Percentiles rank a stretch among this genome's conserved stretches.
These are phyloP conservation scores for Magnaporthales sp. DNA, from an alignment of 2,329 filamentous ascomycete genomes.

Conservation along the genomic window DNA sequence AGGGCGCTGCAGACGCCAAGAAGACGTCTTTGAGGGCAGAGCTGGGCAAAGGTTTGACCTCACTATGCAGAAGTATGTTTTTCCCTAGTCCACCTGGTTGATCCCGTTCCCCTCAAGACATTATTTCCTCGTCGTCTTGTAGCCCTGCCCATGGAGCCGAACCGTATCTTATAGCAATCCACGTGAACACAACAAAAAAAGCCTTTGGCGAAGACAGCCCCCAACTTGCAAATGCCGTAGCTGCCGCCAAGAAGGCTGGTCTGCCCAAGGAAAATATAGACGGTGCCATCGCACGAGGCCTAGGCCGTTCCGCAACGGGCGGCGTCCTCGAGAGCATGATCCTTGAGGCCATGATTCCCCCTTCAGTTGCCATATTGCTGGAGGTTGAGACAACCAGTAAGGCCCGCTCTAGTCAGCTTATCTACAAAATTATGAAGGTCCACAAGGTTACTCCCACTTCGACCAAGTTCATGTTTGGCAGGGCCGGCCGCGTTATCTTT, in stretches of 20 bases:
- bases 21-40: slow-evolving; percentile 64
- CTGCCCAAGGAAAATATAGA: slow-evolving; percentile 77
- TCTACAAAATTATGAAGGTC: slow-evolving; percentile 64
- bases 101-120: background rate
- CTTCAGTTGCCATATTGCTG: slow-evolving; percentile 69
- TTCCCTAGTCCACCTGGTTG: background rate
- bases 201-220: slow-evolving; percentile 67
- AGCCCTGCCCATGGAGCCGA: background rate
- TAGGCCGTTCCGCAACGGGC: slow-evolving; percentile 71
- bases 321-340: slow-evolving; percentile 67
- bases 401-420: slow-evolving; percentile 61
- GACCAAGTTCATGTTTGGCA: slow-evolving; percentile 77
- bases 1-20: slow-evolving; percentile 73
- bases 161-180: background rate
- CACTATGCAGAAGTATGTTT: slow-evolving; percentile 55
- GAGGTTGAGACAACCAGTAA: slow-evolving; percentile 83
- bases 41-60: slow-evolving; percentile 58
- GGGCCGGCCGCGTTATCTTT: slow-evolving; percentile 67
- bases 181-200: slow-evolving; percentile 4
- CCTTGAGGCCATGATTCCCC: slow-evolving; percentile 73
- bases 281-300: slow-evolving; percentile 75
- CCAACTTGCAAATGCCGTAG: slow-evolving; percentile 60
- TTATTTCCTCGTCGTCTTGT: background rate
- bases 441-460: slow-evolving; percentile 61
- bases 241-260: slow-evolving; percentile 72